phyloP scores from a whole-genome alignment of 768 basidiomycete genomes.

The Pulveroboletus sp. region DNA sequence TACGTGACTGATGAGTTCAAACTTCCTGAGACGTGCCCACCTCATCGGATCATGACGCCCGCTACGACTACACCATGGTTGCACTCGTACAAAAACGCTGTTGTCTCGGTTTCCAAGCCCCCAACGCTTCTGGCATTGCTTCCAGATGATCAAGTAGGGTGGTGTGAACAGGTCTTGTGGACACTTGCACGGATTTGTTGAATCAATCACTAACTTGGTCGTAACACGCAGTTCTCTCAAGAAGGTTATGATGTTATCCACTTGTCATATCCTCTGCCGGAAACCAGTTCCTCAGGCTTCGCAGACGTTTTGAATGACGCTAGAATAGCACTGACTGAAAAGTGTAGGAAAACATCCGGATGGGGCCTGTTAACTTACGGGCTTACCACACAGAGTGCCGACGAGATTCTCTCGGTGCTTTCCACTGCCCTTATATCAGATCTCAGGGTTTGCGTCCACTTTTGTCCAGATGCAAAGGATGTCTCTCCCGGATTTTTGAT shows the following conservation, averaged over 20 bases:
- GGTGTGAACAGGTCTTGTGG: constrained; percentile 40
- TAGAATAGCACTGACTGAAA: constrained; percentile 9
- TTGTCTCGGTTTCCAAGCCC: constrained; percentile 30
- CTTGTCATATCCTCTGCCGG: no score
- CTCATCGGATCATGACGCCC: background rate
- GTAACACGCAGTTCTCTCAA: constrained; percentile 30
- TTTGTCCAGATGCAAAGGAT: constrained; percentile 29
- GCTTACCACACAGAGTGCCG: constrained; percentile 23
- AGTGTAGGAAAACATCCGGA: constrained; percentile 1
- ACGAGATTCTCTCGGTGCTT: constrained; percentile 8
- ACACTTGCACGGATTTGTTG: background rate
- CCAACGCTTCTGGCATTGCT: constrained; percentile 31
- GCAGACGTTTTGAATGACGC: constrained; percentile 16
- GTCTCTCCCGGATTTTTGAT: constrained; percentile 26
- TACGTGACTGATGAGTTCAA: no score
- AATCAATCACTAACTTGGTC: background rate
- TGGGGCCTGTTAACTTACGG: constrained; percentile 36
- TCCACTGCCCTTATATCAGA: constrained; percentile 1
- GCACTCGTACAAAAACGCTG: constrained; percentile 25
- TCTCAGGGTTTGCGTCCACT: constrained; percentile 36
- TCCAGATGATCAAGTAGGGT: constrained; percentile 29
- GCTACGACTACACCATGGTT: constrained; percentile 7
- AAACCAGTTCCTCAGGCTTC: constrained; percentile 14
- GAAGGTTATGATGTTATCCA: constrained; percentile 34
- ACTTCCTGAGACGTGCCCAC: no score